Evolutionary conservation across 257 asterid species (phyloP).

Genomic region (Lycium barbarum): DNA sequence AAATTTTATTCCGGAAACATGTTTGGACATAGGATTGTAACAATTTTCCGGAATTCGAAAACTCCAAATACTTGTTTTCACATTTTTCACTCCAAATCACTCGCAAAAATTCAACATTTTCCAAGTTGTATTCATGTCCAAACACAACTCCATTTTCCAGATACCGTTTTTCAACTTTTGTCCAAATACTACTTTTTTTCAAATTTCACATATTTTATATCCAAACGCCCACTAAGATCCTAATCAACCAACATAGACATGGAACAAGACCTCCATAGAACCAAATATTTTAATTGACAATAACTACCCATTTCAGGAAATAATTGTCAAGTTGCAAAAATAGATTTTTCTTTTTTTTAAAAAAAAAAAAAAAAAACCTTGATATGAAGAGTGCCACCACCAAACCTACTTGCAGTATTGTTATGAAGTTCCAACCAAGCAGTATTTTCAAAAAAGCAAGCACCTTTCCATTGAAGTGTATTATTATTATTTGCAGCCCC

Average conservation of each 20-base stretch:
- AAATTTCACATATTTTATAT: too few species aligned
- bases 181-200: too few species aligned
- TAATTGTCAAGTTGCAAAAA: background rate
- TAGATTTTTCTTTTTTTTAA: background rate
- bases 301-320: background rate
- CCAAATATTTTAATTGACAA: conserved; percentile 1
- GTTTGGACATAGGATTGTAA: too few species aligned
- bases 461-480: conserved; percentile 73
- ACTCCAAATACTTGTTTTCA: too few species aligned
- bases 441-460: conserved; percentile 71
- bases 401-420: conserved; percentile 64
- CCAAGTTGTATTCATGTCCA: too few species aligned
- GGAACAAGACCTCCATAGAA: background rate
- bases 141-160: too few species aligned
- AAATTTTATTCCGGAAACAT: too few species aligned
- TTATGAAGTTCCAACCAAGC: conserved; percentile 80
- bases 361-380: conserved; percentile 49
- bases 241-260: background rate
- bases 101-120: too few species aligned
- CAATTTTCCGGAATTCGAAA: too few species aligned
- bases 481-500: conserved; percentile 64
- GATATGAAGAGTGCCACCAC: conserved; percentile 85
- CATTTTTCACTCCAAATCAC: too few species aligned
- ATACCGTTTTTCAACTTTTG: too few species aligned
- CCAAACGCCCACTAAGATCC: too few species aligned